Evolutionary conservation across 2,329 filamentous ascomycete genomes (phyloP), one percentile per base, ranked within the genome.

Genomic region (Drechslera avenae): DNA sequence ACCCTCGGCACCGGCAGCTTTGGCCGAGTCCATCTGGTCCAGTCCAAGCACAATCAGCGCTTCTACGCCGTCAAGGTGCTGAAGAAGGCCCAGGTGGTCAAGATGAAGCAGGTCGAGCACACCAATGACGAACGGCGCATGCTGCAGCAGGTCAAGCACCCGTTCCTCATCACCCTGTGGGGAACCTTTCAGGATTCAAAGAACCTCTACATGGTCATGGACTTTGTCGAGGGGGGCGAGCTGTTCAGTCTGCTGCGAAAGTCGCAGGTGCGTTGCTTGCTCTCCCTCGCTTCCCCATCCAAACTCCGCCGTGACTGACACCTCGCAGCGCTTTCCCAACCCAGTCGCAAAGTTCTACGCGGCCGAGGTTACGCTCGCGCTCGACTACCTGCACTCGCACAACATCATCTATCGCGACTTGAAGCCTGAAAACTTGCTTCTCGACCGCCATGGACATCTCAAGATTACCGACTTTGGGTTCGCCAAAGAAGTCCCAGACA

Each of bases 171-270:
- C 72, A 99, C 94, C 1, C 81, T 99, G 33, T 99, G 94, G 94
- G 94, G 94, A 51, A 99, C 94, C 8, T 99, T 97, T 75, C 93
- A 97, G 73, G 94, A 99, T 69, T 84, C 87, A 42, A 91, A 87
- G 77, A 97, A 97, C 73, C 80, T 99, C 30, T 99, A 99, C 83
- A 99, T 99, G 94, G 94, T 99, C 67, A 99, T 99, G 94, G 94
- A 99, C 75, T 99, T 99, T 79, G 93, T 99, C 46, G 94, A 99
- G 76, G 94, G 94, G 63, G 94, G 94, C 68, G 94, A 99, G 80
- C 81, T 99, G 46, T 99, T 99, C 75, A 97, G 93, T 62, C 77
- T 99, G 66, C 79, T 99, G 66, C 84, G 94, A 66, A 97, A 99
- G 76, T 97, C 93, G 4, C 48, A 51, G 48, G 48, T 51, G 36